Evolutionary conservation across 129 eudicot genomes (phyloP).

Genomic region (Artemisia argyi): DNA sequence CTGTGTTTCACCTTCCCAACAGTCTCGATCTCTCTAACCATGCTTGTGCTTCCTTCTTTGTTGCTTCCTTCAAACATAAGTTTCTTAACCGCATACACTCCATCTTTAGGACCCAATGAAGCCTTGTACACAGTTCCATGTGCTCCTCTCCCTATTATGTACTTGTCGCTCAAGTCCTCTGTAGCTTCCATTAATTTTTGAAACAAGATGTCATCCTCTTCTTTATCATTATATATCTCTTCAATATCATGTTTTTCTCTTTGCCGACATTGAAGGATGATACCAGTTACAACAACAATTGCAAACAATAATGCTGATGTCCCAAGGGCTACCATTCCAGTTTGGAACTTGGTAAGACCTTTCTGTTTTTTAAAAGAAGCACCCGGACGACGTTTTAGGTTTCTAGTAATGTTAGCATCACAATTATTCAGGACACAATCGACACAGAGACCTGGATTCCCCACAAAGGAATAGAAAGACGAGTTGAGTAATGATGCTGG

Average conservation of each 20-base stretch:
- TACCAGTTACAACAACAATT: slow-evolving; percentile 41
- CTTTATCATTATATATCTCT: slow-evolving; percentile 29
- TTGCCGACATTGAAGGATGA: slow-evolving; percentile 25
- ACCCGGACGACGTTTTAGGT: slow-evolving; percentile 41
- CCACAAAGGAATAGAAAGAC: slow-evolving; percentile 53
- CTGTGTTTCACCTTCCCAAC: slow-evolving; percentile 84
- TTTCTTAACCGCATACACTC: slow-evolving; percentile 73
- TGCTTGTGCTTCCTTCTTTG: slow-evolving; percentile 58
- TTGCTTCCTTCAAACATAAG: slow-evolving; percentile 42
- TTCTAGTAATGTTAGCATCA: slow-evolving; percentile 9
- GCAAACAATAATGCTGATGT: slow-evolving; percentile 38
- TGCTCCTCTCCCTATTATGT: slow-evolving; percentile 79
- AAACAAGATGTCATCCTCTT: slow-evolving; percentile 50
- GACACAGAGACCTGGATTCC: slow-evolving; percentile 64
- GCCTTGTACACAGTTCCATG: slow-evolving; percentile 91
- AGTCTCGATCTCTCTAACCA: slow-evolving; percentile 85
- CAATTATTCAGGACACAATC: slow-evolving; percentile 46
- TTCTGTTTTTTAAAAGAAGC: slow-evolving; percentile 23
- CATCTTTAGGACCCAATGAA: slow-evolving; percentile 39
- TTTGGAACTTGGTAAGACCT: slow-evolving; percentile 39
- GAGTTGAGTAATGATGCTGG: slow-evolving; percentile 55
- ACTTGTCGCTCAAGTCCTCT: slow-evolving; percentile 58
- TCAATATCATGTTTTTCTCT: slow-evolving; percentile 35
- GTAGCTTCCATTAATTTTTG: slow-evolving; percentile 65
- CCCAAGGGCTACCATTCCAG: slow-evolving; percentile 55